Conservation (phyloP, 352 stramenopile genomes). For the Phytophthora meadii region DNA sequence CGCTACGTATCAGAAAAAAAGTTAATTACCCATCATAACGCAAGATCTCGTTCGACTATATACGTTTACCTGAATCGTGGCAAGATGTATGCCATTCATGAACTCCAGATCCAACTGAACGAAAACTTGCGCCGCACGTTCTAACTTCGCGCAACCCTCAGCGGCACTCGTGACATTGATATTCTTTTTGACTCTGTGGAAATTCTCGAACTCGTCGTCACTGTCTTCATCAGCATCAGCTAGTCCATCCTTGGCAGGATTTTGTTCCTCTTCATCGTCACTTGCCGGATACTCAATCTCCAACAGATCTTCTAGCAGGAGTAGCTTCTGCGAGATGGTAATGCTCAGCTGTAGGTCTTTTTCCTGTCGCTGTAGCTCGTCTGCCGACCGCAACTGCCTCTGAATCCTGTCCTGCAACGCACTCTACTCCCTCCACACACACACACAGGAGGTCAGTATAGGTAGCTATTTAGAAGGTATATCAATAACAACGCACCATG, state of each 20-base stretch:
- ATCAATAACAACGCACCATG: conserved; percentile 47
- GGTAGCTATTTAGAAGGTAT: neutral
- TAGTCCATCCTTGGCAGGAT: neutral
- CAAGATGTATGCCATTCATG: conserved; percentile 69
- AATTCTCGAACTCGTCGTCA: conserved; percentile 79
- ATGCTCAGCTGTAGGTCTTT: conserved; percentile 71
- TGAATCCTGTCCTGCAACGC: conserved; percentile 68
- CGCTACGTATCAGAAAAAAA: conserved; percentile 33
- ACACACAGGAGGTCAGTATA: conserved; percentile 7
- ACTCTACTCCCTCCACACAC: conserved; percentile 29
- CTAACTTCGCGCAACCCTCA: conserved; percentile 75
- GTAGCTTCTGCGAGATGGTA: conserved; percentile 74
- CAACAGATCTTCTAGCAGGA: conserved; percentile 79
- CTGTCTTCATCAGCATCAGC: conserved; percentile 37
- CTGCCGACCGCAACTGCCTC: conserved; percentile 47
- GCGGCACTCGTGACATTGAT: conserved; percentile 42
- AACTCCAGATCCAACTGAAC: conserved; percentile 84
- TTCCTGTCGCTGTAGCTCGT: conserved; percentile 56
- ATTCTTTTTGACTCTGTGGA: conserved; percentile 57
- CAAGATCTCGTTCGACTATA: neutral
- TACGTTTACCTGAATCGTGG: conserved; percentile 64
- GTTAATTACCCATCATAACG: neutral
- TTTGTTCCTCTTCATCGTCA: conserved; percentile 26
- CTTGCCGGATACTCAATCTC: conserved; percentile 57
- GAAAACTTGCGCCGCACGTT: conserved; percentile 78